Evolutionary conservation across 495 filamentous ascomycete species (phyloP), one percentile per base, ranked within the genome.

Genomic region (Daldinia concentrica): DNA sequence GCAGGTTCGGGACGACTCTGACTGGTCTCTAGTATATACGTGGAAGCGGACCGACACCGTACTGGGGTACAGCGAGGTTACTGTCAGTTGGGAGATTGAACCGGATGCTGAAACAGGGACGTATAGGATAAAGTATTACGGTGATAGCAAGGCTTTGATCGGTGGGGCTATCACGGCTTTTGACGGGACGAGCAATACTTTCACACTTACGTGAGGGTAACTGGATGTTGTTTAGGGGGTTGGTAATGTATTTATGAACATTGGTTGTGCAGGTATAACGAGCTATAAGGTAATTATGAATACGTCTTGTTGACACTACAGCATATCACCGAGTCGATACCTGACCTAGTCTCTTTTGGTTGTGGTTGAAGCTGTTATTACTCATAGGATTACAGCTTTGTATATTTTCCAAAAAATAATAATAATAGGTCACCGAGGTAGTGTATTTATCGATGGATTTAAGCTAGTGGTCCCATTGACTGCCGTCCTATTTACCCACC

Each of bases 111-210:
- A 81, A 70, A 78, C 80, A 45, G 95, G 93, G 15, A 89, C 84
- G 59, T 98, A 97, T 80, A 84, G 95, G 55, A 82, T 95, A 43
- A 88, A 84, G 80, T 98, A 99, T 76, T 93, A 90, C 81, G 95
- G 95, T 0, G 93, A 97, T 82, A 84, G 86, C 22, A 98, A 95
- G 84, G 82, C 82, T 6, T 66, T 83, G 24, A 60, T 89, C 24
- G 74, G 78, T 5, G 94, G 95, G 15, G 81, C 71, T 27, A 88
- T 97, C 50, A 86, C 82, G 52, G 78, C 84, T 26, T 98, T 98
- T 84, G 84, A 89, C 73, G 94, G 93, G 4, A 84, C 85, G 32
- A 93, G 90, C 73, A 81, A 84, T 51, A 76, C 77, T 57, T 97
- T 97, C 81, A 88, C 71, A 24, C 56, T 86, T 51, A 66, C 71